phyloP scores from a whole-genome alignment of 2,329 filamentous ascomycete species.

The Beauveria rudraprayagi region DNA sequence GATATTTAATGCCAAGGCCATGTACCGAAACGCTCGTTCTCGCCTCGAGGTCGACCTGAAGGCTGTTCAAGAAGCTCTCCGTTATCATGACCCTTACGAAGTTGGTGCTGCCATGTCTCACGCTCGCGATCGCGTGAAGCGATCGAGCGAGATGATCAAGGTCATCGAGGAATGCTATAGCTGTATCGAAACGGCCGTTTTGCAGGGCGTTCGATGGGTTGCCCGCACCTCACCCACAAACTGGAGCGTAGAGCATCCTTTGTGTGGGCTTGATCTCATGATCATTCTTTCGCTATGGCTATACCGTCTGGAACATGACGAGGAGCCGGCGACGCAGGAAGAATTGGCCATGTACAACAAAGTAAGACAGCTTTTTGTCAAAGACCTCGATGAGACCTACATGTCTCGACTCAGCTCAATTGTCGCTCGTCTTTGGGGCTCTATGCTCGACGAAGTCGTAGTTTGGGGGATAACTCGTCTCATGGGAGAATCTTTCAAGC shows the following conservation, averaged over 20 bases:
- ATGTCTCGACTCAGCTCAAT: slow-evolving; percentile 86
- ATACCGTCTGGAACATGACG: slow-evolving; percentile 98
- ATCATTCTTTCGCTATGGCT: slow-evolving; percentile 97
- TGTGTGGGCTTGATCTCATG: slow-evolving; percentile 94
- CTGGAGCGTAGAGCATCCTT: slow-evolving; percentile 96
- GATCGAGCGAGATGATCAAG: slow-evolving; percentile 95
- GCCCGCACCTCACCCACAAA: slow-evolving; percentile 96
- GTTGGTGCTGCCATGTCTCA: slow-evolving; percentile 95
- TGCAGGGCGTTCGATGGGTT: slow-evolving; percentile 94
- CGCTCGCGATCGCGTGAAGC: slow-evolving; percentile 86
- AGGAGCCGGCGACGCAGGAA: slow-evolving; percentile 78
- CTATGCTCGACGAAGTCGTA: slow-evolving; percentile 96
- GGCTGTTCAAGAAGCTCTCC: slow-evolving; percentile 87
- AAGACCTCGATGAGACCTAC: slow-evolving; percentile 77
- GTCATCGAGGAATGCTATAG: slow-evolving; percentile 97
- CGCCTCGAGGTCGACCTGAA: slow-evolving; percentile 93
- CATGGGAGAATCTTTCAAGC: slow-evolving; percentile 96
- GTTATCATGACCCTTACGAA: slow-evolving; percentile 95
- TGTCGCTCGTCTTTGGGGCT: slow-evolving; percentile 91
- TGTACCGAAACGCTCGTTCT: slow-evolving; percentile 89
- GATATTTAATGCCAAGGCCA: slow-evolving; percentile 95
- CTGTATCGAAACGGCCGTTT: slow-evolving; percentile 90
- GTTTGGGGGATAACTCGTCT: slow-evolving; percentile 96
- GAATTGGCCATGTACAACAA: slow-evolving; percentile 89
- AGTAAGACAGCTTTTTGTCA: slow-evolving; percentile 80